Base-by-base conservation (phyloP, 441 rosid species). In the Monsonia emarginata region DNA sequence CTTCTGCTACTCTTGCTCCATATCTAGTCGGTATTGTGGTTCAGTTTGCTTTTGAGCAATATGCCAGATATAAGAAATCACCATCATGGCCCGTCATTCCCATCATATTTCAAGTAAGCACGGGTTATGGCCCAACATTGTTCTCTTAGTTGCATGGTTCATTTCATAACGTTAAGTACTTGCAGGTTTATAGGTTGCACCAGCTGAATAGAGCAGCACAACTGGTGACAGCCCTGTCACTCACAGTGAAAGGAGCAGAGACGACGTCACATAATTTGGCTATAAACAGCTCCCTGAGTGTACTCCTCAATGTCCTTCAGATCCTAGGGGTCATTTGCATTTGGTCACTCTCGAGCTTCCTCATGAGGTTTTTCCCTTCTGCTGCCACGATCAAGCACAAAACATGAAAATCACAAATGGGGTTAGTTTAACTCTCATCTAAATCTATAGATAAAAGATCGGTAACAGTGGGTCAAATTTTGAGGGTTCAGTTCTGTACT, bases 1-100 rank as follows among this genome's bases (percentile, higher is more conserved):
- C 99, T 65, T 95, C 95, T 70, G 99, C 99, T 42, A 86, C 99
- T 66, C 96, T 91, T 31, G 96, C 99, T 74, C 99, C 99, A 0
- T 89, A 91, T 81, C 85, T 91, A 19, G 99, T 91, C 10, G 99
- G 97, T 24, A 89, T 91, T 24, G 85, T 88, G 40, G 90, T 95
- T 72, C 97, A 95, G 34, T 95, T 91, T 75, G 92, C 97, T 76
- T 95, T 95, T 52, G 96, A 91, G 74, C 97, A 85, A 74, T 91
- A 82, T 66, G 85, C 95, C 65, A 88, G 84, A 79, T 81, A 79
- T 67, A 40, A 57, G 40, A 95, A 82, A 28, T 89, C 97, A 46
- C 95, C 92, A 75, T 88, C 97, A 22, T 78, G 88, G 83, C 84
- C 87, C 1, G 79, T 78, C 69, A 89, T 89, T 73, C 97, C 97